phyloP scores from a whole-genome alignment of 1,284 basidiomycete species.

The Irpex sp. region DNA sequence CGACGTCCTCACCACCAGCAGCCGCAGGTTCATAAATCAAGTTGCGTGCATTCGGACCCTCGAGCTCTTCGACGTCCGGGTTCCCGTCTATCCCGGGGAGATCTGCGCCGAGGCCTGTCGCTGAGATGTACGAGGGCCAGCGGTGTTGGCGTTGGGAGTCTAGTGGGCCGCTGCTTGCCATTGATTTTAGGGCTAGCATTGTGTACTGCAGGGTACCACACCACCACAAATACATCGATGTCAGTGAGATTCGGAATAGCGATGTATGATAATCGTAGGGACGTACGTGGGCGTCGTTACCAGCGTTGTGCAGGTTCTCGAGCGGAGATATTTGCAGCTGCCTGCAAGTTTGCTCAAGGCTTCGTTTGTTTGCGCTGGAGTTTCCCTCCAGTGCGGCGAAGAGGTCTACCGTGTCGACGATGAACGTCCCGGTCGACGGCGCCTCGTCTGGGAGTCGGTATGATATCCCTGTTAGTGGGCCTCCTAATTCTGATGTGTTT shows the following conservation, averaged over 20 bases:
- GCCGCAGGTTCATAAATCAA: background rate
- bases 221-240: too few species aligned
- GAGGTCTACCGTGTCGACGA: conserved; percentile 71
- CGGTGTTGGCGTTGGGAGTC: conserved; percentile 70
- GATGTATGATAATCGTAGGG: too few species aligned
- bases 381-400: conserved; percentile 70
- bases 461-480: conserved; percentile 48
- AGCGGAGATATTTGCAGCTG: conserved; percentile 50
- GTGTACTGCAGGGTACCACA: conserved; percentile 20
- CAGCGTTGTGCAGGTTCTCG: conserved; percentile 73
- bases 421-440: conserved; percentile 52
- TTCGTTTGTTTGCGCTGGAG: conserved; percentile 43
- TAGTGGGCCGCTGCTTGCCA: conserved; percentile 68
- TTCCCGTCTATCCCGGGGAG: background rate
- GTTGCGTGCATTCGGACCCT: background rate
- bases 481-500: conserved; percentile 43
- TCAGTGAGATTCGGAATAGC: too few species aligned
- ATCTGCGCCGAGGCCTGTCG: background rate
- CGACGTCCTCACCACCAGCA: background rate
- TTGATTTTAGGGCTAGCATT: conserved; percentile 52
- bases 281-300: conserved; percentile 79
- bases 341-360: conserved; percentile 55
- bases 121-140: conserved; percentile 52
- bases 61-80: background rate
- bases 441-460: conserved; percentile 52